Base-by-base conservation (phyloP, 306 rosid species). In the Cicer cuneatum region DNA sequence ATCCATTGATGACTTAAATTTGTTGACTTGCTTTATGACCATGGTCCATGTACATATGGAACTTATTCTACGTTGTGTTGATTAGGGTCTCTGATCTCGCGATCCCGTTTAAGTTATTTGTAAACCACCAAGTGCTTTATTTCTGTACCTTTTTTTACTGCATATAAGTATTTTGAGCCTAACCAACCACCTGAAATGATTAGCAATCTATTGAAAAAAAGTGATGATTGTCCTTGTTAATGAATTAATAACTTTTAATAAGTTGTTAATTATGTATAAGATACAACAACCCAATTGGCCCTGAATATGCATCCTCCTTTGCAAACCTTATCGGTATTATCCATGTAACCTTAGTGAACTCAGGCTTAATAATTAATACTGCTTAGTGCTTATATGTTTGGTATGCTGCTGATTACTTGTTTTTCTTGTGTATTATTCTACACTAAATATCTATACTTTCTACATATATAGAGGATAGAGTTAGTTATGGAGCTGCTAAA, bases 391-490 rank as follows among this genome's bases (percentile, higher is more conserved):
- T 57, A 51, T 41, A 53, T 66, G 46, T 56, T 37, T 53, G 45
- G 33, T 41, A 52, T 65, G n/a, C 57, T 41, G 58, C 63, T 74
- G 33, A 64, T 15, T 49, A 10, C 72, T 75, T 64, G 72, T 63
- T 65, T 75, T n/a, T 29, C 5, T 5, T 16, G 48, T 39, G n/a
- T 21, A 19, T 56, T 53, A 9, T 75, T 60, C 24, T 14, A 8
- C 46, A 10, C 10, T 19, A 39, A 5, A 54, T 24, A 21, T 60
- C 19, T 24, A 43, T 37, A 29, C 7, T 76, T 56, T 5, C 33
- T 19, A 10, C 19, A 40, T 42, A 29, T 47, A 11, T 7, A 72
- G 66, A 40, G 54, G 65, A 65, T 51, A 51, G 58, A 56, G 40
- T 42, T 19, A 21, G 62, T 33, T 46, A 10, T 8, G 70, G 16